phyloP scores from a whole-genome alignment of 2,329 filamentous ascomycete species.

The Chaetomiaceae sp. region DNA sequence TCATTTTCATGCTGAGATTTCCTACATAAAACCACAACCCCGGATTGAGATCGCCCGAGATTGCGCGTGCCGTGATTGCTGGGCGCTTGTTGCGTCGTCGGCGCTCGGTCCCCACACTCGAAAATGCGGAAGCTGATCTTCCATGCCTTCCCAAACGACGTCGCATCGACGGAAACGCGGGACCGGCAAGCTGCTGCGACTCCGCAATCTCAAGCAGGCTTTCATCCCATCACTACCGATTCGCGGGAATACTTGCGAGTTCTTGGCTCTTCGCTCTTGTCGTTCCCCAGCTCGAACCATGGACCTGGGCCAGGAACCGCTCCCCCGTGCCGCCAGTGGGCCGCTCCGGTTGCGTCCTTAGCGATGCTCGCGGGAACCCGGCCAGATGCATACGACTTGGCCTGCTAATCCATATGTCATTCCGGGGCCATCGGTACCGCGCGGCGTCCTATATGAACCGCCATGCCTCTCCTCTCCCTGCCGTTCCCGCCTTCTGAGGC shows the following conservation, averaged over 20 bases:
- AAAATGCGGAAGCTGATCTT: conserved; percentile 22
- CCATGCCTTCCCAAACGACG: conserved; percentile 17
- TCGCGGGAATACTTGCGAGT: conserved; percentile 20
- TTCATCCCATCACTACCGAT: conserved; percentile 9
- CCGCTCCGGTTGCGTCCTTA: neutral
- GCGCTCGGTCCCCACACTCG: neutral
- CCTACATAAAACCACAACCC: no score
- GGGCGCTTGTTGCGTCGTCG: no score
- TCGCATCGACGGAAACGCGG: conserved; percentile 24
- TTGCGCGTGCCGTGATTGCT: neutral
- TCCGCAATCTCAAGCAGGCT: conserved; percentile 2
- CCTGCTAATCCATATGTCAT: conserved; percentile 3
- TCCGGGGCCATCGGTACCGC: conserved; percentile 4
- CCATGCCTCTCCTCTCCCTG: conserved; percentile 2
- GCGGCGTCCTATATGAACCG: conserved; percentile 21
- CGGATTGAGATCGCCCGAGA: no score
- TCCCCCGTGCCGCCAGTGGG: neutral
- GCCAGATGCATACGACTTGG: conserved; percentile 8
- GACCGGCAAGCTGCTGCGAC: conserved; percentile 4
- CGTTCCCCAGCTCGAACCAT: conserved; percentile 17
- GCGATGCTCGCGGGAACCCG: conserved; percentile 16
- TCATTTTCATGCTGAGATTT: no score
- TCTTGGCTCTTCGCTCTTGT: neutral
- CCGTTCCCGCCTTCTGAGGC: neutral
- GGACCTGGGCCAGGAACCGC: conserved; percentile 17